Evolutionary conservation across 805 yeast species (phyloP).

Genomic region (Pichia thaimueangensis): DNA sequence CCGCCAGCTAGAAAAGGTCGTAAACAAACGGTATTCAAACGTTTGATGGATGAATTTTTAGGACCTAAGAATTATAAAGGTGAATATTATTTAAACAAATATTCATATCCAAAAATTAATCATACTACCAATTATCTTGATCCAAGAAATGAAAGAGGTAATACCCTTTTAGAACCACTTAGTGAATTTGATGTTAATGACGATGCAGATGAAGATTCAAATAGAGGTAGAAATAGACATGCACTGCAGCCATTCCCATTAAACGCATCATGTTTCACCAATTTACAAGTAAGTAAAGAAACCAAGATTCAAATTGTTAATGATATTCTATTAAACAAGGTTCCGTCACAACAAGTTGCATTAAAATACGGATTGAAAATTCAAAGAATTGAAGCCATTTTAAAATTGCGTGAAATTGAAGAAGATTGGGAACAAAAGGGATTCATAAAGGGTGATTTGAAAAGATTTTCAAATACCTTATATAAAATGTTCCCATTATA

Average conservation of each 20-base stretch:
- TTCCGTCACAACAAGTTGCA: slow-evolving; percentile 67
- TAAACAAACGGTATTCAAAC: slow-evolving; percentile 48
- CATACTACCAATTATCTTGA: slow-evolving; percentile 69
- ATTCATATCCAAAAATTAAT: slow-evolving; percentile 58
- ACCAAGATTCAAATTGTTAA: slow-evolving; percentile 55
- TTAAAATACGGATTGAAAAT: slow-evolving; percentile 72
- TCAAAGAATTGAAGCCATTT: slow-evolving; percentile 84
- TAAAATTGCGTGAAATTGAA: slow-evolving; percentile 63
- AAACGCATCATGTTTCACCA: slow-evolving; percentile 65
- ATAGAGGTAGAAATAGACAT: slow-evolving; percentile 15
- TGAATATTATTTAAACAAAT: slow-evolving; percentile 70
- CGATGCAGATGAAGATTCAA: slow-evolving; percentile 16
- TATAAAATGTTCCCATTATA: slow-evolving; percentile 78
- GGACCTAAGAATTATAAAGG: slow-evolving; percentile 85
- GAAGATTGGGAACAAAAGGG: slow-evolving; percentile 51
- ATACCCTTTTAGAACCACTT: slow-evolving; percentile 19
- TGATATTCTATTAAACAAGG: slow-evolving; percentile 41
- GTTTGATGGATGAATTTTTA: slow-evolving; percentile 63
- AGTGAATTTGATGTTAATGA: slow-evolving; percentile 13
- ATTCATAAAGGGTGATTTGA: slow-evolving; percentile 48
- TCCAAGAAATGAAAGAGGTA: slow-evolving; percentile 44
- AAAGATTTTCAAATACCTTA: slow-evolving; percentile 54
- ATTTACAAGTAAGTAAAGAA: slow-evolving; percentile 48
- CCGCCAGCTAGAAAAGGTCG: slow-evolving; percentile 30
- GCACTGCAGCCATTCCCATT: slow-evolving; percentile 75